phyloP scores from a whole-genome alignment of 208 protist species.

The Phytomonas serpens region DNA sequence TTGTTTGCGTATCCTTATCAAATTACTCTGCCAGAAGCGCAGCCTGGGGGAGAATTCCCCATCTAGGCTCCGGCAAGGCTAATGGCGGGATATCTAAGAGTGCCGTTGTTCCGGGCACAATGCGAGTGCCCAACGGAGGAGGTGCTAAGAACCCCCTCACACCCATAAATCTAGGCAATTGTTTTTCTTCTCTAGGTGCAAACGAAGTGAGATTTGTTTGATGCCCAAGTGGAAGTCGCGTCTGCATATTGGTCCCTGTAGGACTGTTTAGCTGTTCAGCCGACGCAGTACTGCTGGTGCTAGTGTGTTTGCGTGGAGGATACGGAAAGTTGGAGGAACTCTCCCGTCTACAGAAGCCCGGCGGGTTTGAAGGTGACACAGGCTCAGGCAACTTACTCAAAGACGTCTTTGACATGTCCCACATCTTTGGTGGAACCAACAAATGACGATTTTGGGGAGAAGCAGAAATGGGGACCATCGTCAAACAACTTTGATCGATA shows the following conservation, averaged over 20 bases:
- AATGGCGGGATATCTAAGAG: constrained; percentile 24
- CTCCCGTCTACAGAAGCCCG: neutral
- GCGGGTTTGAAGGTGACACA: neutral
- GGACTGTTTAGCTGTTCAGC: neutral
- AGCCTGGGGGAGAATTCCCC: constrained; percentile 23
- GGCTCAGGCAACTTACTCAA: neutral
- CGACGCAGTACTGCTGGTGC: neutral
- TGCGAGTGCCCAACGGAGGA: constrained; percentile 26
- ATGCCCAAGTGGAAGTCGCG: neutral
- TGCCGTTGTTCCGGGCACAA: constrained; percentile 18
- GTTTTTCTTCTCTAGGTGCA: neutral
- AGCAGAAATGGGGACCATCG: neutral
- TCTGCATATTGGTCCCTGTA: neutral
- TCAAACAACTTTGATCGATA: neutral
- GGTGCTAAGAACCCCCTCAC: constrained; percentile 29
- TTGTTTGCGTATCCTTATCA: neutral
- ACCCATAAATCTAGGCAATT: constrained; percentile 16
- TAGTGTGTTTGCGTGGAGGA: neutral
- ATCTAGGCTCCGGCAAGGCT: constrained; percentile 24
- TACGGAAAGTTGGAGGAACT: neutral
- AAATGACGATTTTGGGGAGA: neutral
- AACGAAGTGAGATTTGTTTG: neutral
- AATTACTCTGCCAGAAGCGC: constrained; percentile 1
- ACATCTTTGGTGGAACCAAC: neutral
- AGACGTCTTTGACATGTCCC: neutral